A percentile compares a stretch with the other conserved stretches of the same genome.
These are phyloP conservation scores for Penicillium turbatum DNA, from an alignment of 495 filamentous ascomycete genomes.

Conservation along the genomic window DNA sequence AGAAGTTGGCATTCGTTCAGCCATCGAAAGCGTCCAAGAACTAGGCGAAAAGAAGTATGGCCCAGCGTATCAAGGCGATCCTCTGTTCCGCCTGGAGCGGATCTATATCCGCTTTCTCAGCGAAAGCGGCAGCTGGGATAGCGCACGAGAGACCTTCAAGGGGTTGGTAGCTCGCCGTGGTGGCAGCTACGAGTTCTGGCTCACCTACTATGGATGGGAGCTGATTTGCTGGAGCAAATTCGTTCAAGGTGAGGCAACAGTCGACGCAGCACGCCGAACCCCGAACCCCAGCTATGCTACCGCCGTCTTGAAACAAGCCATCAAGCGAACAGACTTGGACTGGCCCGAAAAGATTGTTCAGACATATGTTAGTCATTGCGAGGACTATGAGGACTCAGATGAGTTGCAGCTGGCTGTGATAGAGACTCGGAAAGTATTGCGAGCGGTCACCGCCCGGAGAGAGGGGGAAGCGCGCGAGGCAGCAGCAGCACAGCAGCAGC, in stretches of 20 bases:
- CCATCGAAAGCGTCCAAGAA: conserved; percentile 75
- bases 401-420: conserved; percentile 67
- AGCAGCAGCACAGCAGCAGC: conserved; percentile 40
- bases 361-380: conserved; percentile 76
- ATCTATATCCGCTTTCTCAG: conserved; percentile 88
- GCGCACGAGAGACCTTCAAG: conserved; percentile 70
- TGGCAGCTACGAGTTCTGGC: conserved; percentile 87
- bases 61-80: conserved; percentile 74
- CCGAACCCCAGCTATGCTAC: conserved; percentile 62
- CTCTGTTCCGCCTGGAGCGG: conserved; percentile 78
- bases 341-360: conserved; percentile 89
- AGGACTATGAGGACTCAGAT: conserved; percentile 74
- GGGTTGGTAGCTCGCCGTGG: conserved; percentile 62
- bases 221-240: conserved; percentile 64
- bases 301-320: conserved; percentile 66
- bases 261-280: conserved; percentile 43
- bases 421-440: conserved; percentile 61
- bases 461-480: conserved; percentile 60
- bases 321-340: conserved; percentile 68
- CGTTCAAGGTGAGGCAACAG: conserved; percentile 45
- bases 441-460: conserved; percentile 58
- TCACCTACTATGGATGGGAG: conserved; percentile 86
- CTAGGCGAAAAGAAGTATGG: conserved; percentile 74
- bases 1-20: conserved; percentile 80
- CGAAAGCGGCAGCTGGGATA: conserved; percentile 64